Evolutionary conservation across 768 basidiomycete species (phyloP), one percentile per base, ranked within the genome.

Genomic region (Clitopilus hobsonii): DNA sequence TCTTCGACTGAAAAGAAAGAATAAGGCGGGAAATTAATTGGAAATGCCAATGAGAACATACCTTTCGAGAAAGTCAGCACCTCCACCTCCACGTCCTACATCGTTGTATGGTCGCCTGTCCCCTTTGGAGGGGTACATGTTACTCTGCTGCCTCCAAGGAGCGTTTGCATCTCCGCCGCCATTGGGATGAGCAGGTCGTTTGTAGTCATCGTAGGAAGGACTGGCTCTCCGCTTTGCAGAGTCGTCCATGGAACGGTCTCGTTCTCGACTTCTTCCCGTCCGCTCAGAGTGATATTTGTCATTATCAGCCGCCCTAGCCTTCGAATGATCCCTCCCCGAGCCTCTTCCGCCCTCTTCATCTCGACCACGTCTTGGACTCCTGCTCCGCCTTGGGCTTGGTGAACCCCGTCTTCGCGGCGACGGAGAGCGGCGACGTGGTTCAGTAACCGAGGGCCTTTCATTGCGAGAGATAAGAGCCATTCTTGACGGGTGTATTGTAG

Each of bases 401-500:
- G 68, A 70, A 20, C 66, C 66, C 11, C 70, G 65, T 22, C 68
- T 63, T 14, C 65, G 67, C n/a, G 76, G 74, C 6, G 82, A 79
- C 2, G 77, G 76, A 10, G 82, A 80, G 27, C 79, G 74, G 50
- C 67, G 67, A 23, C 71, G 68, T n/a, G 41, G n/a, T 45, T 6
- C 41, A 23, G 41, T 8, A 20, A 20, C 14, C 8, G 16, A 10
- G 10, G 41, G n/a, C 30, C 58, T 26, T 52, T 56, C 62, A 29
- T 75, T 71, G 54, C 72, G 80, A 32, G 86, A 84, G 18, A 90
- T 84, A 4, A 89, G 72, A 24, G 73, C 82, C 72, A 87, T 73
- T 51, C 88, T 79, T 8, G 88, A 89, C 23, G 89, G 88, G 62
- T 90, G 88, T 5, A 90, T 76, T 18, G 82, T 83, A 24, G 86